Conservation (phyloP, 192 early-diverging fungal genomes). For the Backusella morwellensis region DNA sequence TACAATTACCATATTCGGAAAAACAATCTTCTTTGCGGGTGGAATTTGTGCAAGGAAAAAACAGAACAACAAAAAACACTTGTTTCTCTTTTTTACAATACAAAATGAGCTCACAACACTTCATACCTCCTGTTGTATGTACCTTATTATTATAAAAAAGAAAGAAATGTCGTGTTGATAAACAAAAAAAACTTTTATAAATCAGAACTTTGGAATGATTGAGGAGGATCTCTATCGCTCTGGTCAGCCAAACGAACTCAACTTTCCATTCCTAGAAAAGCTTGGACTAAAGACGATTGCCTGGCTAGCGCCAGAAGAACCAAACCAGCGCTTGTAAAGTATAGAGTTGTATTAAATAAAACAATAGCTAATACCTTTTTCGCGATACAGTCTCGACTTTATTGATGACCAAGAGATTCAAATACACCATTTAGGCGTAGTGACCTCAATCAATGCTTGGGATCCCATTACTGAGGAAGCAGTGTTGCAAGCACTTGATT, state of each 20-base stretch:
- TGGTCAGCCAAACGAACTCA: constrained; percentile 97
- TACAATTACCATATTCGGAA: too few relatives aligned
- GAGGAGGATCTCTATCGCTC: constrained; percentile 97
- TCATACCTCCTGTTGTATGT: constrained; percentile 72
- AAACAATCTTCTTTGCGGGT: neutral
- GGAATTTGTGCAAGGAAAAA: neutral
- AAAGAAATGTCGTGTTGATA: neutral
- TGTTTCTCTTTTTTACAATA: neutral
- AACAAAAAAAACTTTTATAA: neutral
- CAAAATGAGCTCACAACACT: constrained; percentile 69
- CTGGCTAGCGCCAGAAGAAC: constrained; percentile 96
- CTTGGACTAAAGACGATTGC: constrained; percentile 92
- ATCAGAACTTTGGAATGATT: constrained; percentile 95
- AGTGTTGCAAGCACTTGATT: constrained; percentile 84
- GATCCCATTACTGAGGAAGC: constrained; percentile 98
- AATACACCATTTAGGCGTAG: constrained; percentile 87
- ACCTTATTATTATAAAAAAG: neutral
- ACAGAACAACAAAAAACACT: neutral
- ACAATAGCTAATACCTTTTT: neutral
- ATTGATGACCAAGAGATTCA: constrained; percentile 98
- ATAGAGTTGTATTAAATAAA: neutral
- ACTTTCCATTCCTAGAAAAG: constrained; percentile 98
- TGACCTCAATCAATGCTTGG: constrained; percentile 85
- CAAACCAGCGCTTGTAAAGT: constrained; percentile 86
- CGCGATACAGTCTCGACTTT: constrained; percentile 73